Base-by-base conservation (phyloP, 2,329 filamentous ascomycete species). In the Exophiala sp. region DNA sequence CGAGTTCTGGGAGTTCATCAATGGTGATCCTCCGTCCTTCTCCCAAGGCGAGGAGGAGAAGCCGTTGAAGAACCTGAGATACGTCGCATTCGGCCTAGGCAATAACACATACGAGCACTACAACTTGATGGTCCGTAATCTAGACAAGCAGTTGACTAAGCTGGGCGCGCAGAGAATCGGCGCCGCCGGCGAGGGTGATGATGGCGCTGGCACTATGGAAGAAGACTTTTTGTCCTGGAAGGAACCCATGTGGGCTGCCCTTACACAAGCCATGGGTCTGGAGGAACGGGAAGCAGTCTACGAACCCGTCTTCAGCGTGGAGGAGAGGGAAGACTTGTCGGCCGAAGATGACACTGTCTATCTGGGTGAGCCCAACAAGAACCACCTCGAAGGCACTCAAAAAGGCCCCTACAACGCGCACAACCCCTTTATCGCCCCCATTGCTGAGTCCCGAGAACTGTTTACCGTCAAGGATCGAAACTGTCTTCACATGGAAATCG, bases 91-190 rank as follows among this genome's bases (percentile, higher is more conserved):
- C 64, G 93, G 93, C 64, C 82, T 98, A 32, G 93, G 93, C 60
- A 98, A 98, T 77, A 98, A 97, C 76, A 97, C 93, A 22, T 98
- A 98, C 68, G 93, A 98, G 68, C 93, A 98, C 76, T 98, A 96
- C 78, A 98, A 98, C 74, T 86, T 86, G 45, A 95, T 98, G 88
- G 90, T 98, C 53, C 88, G 91, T 68, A 87, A 91, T 57, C 84
- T 97, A 50, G 82, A 93, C 71, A 82, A 85, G 67, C 83, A 82
- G 55, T 74, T 98, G 52, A 77, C 82, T 64, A 91, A 86, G 64
- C 77, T 95, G 16, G 93, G 93, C 54, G 93, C 86, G 10, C 78
- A 82, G 64, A 80, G 88, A 60, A 88, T 98, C 60, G 90, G 93
- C 39, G 76, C 83, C 50, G 88, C 90, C 48, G 93, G 94, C 62